Conservation (phyloP, 1,284 basidiomycete genomes). For the Ganoderma sinense region DNA sequence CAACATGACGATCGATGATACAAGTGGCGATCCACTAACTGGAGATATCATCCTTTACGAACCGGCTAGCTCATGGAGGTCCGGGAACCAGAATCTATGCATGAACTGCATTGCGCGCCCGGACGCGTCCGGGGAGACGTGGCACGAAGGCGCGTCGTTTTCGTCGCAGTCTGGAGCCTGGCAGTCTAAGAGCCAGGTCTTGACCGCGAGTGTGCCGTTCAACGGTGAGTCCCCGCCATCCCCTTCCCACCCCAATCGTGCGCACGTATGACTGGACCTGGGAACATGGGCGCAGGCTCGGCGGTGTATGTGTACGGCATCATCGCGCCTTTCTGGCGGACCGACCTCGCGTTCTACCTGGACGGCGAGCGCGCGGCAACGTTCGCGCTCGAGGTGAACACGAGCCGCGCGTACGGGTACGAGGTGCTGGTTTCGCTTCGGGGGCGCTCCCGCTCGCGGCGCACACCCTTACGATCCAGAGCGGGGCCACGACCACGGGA, state of each 20-base stretch:
- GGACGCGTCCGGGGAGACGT: background rate
- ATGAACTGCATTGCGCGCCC: background rate
- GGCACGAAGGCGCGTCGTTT: background rate
- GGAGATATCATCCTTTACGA: background rate
- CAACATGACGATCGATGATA: background rate
- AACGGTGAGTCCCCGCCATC: background rate
- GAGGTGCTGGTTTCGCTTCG: background rate
- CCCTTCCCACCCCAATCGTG: too few relatives aligned
- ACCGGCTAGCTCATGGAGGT: background rate
- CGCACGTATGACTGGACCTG: too few relatives aligned
- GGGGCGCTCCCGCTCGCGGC: background rate
- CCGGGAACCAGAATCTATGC: background rate
- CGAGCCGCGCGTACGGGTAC: background rate
- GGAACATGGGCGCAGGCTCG: background rate
- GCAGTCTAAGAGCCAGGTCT: background rate
- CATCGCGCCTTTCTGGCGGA: background rate
- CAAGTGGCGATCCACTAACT: background rate
- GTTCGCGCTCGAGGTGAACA: background rate
- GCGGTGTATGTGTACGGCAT: background rate
- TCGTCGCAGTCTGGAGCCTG: background rate
- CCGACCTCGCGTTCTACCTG: background rate
- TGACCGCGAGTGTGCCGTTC: background rate
- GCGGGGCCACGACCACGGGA: background rate
- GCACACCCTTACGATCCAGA: slow-evolving; percentile 1
- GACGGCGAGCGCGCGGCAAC: background rate